These are phyloP conservation scores for Annulohypoxylon bovei DNA, from an alignment of 495 filamentous ascomycete species.

Conservation along the genomic window DNA sequence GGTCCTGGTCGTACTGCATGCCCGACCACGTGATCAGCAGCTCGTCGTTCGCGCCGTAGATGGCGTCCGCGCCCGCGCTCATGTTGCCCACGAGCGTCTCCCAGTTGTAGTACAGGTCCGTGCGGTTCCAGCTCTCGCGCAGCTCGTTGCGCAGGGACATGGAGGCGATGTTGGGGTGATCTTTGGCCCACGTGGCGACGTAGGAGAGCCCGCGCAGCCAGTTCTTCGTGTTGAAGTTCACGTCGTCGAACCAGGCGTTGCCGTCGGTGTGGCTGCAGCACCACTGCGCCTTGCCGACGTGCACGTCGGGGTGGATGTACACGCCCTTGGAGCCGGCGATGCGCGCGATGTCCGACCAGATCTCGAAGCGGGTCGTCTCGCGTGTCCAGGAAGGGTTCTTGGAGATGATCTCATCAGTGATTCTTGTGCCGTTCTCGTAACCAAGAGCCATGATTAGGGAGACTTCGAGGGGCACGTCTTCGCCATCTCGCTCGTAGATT, in stretches of 20 bases:
- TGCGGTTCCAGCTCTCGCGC: constrained; percentile 50
- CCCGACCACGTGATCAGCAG: constrained; percentile 66
- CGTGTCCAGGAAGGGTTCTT: constrained; percentile 58
- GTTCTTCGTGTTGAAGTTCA: constrained; percentile 59
- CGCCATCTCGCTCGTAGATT: constrained; percentile 58
- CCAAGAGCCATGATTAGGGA: constrained; percentile 58
- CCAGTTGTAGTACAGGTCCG: constrained; percentile 61
- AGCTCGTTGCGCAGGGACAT: constrained; percentile 66
- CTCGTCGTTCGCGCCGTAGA: constrained; percentile 61
- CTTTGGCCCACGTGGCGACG: constrained; percentile 60
- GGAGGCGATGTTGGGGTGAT: constrained; percentile 56
- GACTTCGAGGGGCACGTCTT: constrained; percentile 57
- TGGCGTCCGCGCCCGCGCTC: constrained; percentile 55
- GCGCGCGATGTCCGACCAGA: constrained; percentile 53
- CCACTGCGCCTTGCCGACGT: constrained; percentile 67
- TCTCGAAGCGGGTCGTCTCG: constrained; percentile 57
- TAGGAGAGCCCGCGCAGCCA: constrained; percentile 62
- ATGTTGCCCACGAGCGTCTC: constrained; percentile 60
- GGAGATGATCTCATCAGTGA: constrained; percentile 53
- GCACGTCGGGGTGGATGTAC: constrained; percentile 67
- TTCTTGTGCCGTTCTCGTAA: constrained; percentile 54
- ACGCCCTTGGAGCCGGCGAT: constrained; percentile 56
- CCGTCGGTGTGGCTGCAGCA: constrained; percentile 64
- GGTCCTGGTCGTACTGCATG: constrained; percentile 61
- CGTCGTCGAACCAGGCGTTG: constrained; percentile 67